Base-by-base conservation (phyloP, 805 yeast species). In the Candida broadrunensis region DNA sequence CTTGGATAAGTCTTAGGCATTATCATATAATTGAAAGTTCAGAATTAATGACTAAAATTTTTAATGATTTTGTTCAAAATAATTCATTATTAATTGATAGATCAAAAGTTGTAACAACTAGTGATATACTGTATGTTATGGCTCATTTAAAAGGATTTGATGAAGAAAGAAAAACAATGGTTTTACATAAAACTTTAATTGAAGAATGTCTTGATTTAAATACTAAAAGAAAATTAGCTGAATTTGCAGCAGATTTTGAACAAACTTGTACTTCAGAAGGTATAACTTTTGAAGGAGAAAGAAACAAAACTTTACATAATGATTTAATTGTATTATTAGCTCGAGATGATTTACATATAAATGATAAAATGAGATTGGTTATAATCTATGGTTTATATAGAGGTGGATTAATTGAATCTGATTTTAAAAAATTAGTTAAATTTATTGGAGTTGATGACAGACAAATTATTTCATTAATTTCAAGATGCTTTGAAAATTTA, bases 251-350 rank as follows among this genome's bases (percentile, higher is more conserved):
- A 1, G 93, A 87, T 47, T 73, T 89, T 43, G 98, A 93, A 62
- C 97, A 90, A 63, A 77, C 82, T 15, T 73, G 89, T 47, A 78
- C 85, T 4, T 86, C 88, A 3, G 78, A 79, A 33, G 95, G 95
- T 17, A 60, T 75, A 2, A 81, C 80, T 41, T 70, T 81, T 35
- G 85, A 87, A 47, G 89, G 91, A 2, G 74, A 73, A 20, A 77
- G 77, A 49, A 73, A 75, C 34, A 77, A 77, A 49, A 72, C 75
- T 38, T 63, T 86, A 18, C 81, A 85, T 24, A 85, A 80, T 38
- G 78, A 76, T 26, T 63, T 89, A 41, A 67, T 90, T 21, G 70
- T 64, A 3, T 56, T 81, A 17, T 66, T 91, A 17, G 64, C 71
- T 0, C 62, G 77, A 33, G 70, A 66, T 19, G 71, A 65, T 32